Base-by-base conservation (phyloP, 192 early-diverging fungal genomes). In the Mortierella claussenii region DNA sequence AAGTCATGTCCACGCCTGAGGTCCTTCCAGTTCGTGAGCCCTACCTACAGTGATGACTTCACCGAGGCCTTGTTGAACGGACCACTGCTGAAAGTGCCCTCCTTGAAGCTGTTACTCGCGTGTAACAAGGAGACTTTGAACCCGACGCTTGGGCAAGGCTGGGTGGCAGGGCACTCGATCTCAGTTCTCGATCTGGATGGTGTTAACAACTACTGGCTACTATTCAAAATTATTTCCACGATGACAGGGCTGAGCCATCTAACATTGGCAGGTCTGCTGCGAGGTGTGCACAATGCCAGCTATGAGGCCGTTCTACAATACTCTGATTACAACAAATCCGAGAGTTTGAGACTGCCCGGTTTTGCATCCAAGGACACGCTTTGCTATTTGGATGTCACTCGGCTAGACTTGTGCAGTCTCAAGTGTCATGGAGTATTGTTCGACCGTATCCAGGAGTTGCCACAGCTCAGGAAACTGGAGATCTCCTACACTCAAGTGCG, bases 381-480 rank as follows among this genome's bases (percentile, higher is more conserved):
- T 13, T 11, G 36, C n/a, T 54, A 27, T n/a, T 45, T 69, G 40
- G 57, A 69, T 21, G n/a, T 69, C 17, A 54, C 49, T 31, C 26
- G 23, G 7, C 21, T 69, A 9, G 55, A 68, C 17, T n/a, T 68
- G 10, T 2, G 10, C 1, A 46, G 42, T 13, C 21, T 44, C 62
- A 50, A 69, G 21, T 36, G 13, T 2, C n/a, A 60, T 4, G 26
- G 46, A 15, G 23, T 60, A 1, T 54, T 46, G 50, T 69, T 69
- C 28, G 8, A 32, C 2, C 27, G 57, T 24, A 28, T 69, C 4
- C 67, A 69, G 36, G 32, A 52, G 0, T 10, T 59, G 36, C 27
- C 37, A 13, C 40, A 17, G 28, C 31, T 69, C 24, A 69, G n/a
- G 28, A 28, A 23, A 2, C 50, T 69, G 2, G 48, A 60, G 31